A percentile compares a stretch with the other conserved stretches of the same genome.
These are phyloP conservation scores for Nannochloropsis granulata DNA, from an alignment of 108 stramenopile species.

Conservation along the genomic window DNA sequence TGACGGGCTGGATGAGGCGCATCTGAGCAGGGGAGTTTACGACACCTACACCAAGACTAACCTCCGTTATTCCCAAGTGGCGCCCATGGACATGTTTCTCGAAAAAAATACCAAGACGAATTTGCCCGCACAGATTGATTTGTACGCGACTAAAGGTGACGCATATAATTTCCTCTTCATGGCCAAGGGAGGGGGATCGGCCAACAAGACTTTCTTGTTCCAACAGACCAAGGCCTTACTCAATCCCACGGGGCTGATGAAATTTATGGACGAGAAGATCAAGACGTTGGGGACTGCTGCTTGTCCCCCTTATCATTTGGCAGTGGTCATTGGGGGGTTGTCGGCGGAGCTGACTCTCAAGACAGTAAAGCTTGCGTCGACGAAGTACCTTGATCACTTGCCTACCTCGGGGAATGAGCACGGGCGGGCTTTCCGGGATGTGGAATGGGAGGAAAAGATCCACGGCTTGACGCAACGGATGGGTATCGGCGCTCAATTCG, in stretches of 20 bases:
- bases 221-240: slow-evolving; percentile 89
- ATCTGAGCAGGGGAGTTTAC: slow-evolving; percentile 65
- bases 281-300: slow-evolving; percentile 85
- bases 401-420: slow-evolving; percentile 67
- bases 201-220: slow-evolving; percentile 89
- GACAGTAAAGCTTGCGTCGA: slow-evolving; percentile 79
- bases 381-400: slow-evolving; percentile 76
- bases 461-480: slow-evolving; percentile 68
- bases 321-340: slow-evolving; percentile 82
- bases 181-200: slow-evolving; percentile 90
- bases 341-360: slow-evolving; percentile 80
- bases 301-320: slow-evolving; percentile 88
- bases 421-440: slow-evolving; percentile 81
- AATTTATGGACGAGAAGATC: slow-evolving; percentile 74
- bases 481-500: slow-evolving; percentile 73
- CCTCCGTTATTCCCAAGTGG: slow-evolving; percentile 65
- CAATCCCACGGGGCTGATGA: slow-evolving; percentile 63
- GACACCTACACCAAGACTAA: slow-evolving; percentile 77
- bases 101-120: slow-evolving; percentile 86
- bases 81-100: slow-evolving; percentile 80
- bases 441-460: slow-evolving; percentile 70
- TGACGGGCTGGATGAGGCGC: slow-evolving; percentile 82
- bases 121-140: slow-evolving; percentile 81
- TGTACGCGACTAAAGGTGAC: slow-evolving; percentile 56
- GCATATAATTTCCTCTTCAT: slow-evolving; percentile 84